A percentile compares a stretch with the other conserved stretches of the same genome.
Conservation (phyloP, 208 protist genomes). For the Acanthamoeba lenticulata region DNA sequence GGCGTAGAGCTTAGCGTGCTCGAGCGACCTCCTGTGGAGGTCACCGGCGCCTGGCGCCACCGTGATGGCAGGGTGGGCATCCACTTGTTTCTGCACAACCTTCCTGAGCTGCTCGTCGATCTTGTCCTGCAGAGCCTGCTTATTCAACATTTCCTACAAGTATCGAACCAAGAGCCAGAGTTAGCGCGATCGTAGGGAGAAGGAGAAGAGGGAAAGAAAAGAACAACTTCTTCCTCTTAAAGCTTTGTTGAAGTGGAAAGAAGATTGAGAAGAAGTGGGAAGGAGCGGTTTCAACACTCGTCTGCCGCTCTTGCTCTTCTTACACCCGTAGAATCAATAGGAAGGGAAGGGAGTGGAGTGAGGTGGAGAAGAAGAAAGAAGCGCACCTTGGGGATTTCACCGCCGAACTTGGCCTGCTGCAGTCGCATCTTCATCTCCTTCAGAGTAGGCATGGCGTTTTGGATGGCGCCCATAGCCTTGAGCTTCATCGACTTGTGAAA, state of each 20-base stretch:
- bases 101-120: not conserved
- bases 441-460: not conserved
- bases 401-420: not conserved
- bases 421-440: not conserved
- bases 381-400: not conserved
- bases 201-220: not conserved
- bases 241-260: not conserved
- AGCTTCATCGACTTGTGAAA: slow-evolving; percentile 51
- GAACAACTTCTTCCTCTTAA: not conserved
- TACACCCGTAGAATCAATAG: too few species aligned
- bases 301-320: not conserved
- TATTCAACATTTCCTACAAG: slow-evolving; percentile 23
- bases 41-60: not conserved
- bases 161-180: too few species aligned
- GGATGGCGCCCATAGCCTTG: not conserved
- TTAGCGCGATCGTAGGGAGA: too few species aligned
- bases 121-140: not conserved
- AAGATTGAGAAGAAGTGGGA: too few species aligned
- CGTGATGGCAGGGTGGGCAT: not conserved
- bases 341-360: not conserved
- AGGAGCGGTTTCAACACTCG: too few species aligned
- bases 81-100: not conserved
- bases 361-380: not conserved
- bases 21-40: slow-evolving; percentile 35
- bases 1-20: slow-evolving; percentile 3